A percentile compares a stretch with the other conserved stretches of the same genome.
Evolutionary conservation across 306 rosid genomes (phyloP).

Genomic region (Medicago truncatula): DNA sequence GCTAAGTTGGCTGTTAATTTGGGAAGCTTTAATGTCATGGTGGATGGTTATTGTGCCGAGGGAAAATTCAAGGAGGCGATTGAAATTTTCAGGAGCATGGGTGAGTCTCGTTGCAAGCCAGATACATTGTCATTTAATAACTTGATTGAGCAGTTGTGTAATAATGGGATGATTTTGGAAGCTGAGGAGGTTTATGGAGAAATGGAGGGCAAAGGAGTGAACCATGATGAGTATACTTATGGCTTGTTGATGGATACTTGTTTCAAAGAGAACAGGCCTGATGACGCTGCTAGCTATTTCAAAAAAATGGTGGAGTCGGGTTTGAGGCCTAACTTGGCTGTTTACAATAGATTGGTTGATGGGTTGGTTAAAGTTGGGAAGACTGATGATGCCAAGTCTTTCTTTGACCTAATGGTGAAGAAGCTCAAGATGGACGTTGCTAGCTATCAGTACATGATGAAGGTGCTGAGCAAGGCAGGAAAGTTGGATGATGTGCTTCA

Average conservation of each 20-base stretch:
- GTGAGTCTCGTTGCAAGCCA: conserved; percentile 75
- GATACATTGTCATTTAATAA: conserved; percentile 84
- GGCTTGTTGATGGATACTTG: conserved; percentile 90
- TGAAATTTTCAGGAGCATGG: conserved; percentile 81
- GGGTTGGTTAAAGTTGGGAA: conserved; percentile 80
- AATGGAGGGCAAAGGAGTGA: conserved; percentile 77
- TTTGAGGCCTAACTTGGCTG: conserved; percentile 84
- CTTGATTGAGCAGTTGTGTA: conserved; percentile 85
- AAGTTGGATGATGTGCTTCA: conserved; percentile 76
- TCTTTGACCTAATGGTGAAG: conserved; percentile 87
- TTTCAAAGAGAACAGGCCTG: conserved; percentile 75
- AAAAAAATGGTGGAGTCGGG: conserved; percentile 81
- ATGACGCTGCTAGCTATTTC: conserved; percentile 86
- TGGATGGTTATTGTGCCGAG: conserved; percentile 72
- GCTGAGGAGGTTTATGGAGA: conserved; percentile 84
- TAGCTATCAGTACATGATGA: conserved; percentile 84
- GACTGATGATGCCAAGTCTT: conserved; percentile 76
- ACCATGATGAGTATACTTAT: conserved; percentile 83
- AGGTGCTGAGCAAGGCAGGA: conserved; percentile 74
- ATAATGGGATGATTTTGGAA: conserved; percentile 64
- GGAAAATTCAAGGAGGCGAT: conserved; percentile 79
- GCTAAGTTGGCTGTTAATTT: conserved; percentile 64
- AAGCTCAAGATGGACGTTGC: conserved; percentile 93
- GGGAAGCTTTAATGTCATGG: conserved; percentile 95
- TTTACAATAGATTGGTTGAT: conserved; percentile 80